Evolutionary conservation across 1,284 basidiomycete genomes (phyloP).

Genomic region (Quambalaria eucalypti): DNA sequence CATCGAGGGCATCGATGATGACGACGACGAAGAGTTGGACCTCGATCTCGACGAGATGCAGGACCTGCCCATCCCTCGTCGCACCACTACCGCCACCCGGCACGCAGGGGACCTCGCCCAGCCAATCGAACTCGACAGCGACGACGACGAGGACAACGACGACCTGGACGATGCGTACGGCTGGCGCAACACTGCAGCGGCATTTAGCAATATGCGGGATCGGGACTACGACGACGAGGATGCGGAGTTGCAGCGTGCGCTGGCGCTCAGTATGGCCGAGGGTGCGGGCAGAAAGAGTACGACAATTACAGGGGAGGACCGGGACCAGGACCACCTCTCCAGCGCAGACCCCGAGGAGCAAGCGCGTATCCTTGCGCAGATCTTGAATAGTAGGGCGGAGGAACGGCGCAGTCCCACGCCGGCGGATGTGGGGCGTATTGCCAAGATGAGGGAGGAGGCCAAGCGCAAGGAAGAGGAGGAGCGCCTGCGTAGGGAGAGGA

Average conservation of each 20-base stretch:
- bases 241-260: conserved; percentile 34
- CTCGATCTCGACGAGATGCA: background rate
- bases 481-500: conserved; percentile 13
- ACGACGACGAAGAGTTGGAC: background rate
- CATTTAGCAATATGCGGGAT: conserved; percentile 6
- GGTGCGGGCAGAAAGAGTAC: conserved; percentile 6
- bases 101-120: background rate
- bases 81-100: background rate
- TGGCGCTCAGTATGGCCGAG: conserved; percentile 27
- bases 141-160: conserved; percentile 12
- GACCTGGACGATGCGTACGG: conserved; percentile 8
- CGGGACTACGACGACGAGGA: conserved; percentile 38
- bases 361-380: background rate
- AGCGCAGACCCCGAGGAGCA: conserved; percentile 6
- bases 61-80: background rate
- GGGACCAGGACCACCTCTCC: background rate
- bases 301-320: background rate
- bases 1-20: background rate
- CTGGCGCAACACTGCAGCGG: background rate
- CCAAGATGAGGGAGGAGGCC: conserved; percentile 27
- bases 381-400: background rate
- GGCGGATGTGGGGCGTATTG: conserved; percentile 28
- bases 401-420: conserved; percentile 10
- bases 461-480: conserved; percentile 18
- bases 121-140: conserved; percentile 7